Conservation (phyloP, 2,329 filamentous ascomycete genomes). For the Coniosporium tulheliwenetii region DNA sequence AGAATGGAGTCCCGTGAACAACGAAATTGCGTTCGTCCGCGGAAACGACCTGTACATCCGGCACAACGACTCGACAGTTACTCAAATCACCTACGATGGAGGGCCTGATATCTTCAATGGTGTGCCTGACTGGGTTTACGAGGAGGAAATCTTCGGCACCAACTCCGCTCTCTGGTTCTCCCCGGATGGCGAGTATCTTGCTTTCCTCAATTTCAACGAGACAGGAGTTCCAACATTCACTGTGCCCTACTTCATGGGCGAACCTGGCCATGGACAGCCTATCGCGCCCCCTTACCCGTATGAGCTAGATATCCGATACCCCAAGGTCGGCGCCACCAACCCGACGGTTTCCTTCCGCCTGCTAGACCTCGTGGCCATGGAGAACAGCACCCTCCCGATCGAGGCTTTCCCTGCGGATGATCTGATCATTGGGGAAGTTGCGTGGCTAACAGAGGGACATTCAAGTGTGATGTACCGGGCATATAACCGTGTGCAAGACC, state of each 20-base stretch:
- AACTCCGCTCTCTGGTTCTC: constrained; percentile 41
- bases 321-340: constrained; percentile 53
- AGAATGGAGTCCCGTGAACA: constrained; percentile 40
- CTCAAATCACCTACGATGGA: constrained; percentile 43
- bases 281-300: constrained; percentile 46
- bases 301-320: constrained; percentile 49
- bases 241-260: constrained; percentile 40
- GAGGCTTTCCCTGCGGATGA: constrained; percentile 44
- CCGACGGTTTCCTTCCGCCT: constrained; percentile 48
- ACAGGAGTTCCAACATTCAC: constrained; percentile 52
- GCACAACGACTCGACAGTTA: constrained; percentile 36
- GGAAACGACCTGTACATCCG: constrained; percentile 47
- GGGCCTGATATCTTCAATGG: constrained; percentile 47
- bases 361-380: constrained; percentile 33
- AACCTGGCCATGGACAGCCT: too few relatives aligned
- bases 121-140: constrained; percentile 50
- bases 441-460: constrained; percentile 49
- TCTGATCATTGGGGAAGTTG: constrained; percentile 50
- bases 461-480: constrained; percentile 45
- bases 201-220: constrained; percentile 44
- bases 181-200: constrained; percentile 37
- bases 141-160: constrained; percentile 40
- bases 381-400: constrained; percentile 32
- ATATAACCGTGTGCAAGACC: too few relatives aligned
- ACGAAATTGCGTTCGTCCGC: constrained; percentile 50